Evolutionary conservation across 1,139 yeast species (phyloP), one percentile per base, ranked within the genome.

Genomic region (Sugiyamaella sp.): DNA sequence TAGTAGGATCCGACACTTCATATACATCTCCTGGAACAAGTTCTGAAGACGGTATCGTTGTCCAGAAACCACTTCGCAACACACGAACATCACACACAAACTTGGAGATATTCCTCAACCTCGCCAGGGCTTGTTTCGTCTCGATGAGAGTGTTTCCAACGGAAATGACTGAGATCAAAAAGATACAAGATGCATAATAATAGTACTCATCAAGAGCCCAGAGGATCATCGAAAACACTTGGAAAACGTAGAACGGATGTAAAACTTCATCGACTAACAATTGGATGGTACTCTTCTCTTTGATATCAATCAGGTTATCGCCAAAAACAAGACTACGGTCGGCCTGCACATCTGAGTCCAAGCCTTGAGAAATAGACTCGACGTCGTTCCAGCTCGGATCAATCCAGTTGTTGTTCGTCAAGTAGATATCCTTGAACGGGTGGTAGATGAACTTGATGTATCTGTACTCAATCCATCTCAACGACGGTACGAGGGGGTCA

Each of bases 1-100:
- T 74, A 0, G 87, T 80, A 0, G 98, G 96, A 65, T 91, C 98
- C 1, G 89, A 83, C 32, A 95, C 82, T 71, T 95, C 99, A 68
- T 85, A 88, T 0, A 90, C 82, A 70, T 93, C 99, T 47, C 99
- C 99, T 0, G 99, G 98, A 0, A 93, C 97, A 49, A 93, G 76
- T 49, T 89, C 95, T n/a, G 79, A 76, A 1, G 96, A 87, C 41
- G 80, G 79, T 1, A 87, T 76, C 59, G 86, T 91, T 52, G 85
- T 86, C 99, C 99, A 93, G 69, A 89, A 93, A 8, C 87, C 96
- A 66, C 88, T 90, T 67, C 99, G 81, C 80, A 95, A 84, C 1
- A 89, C 97, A 65, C 98, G 80, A 1, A 91, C 88, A 51, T 85
- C 91, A 65, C 96, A 87, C 12, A 77, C 79, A 64, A 86, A 85